Conservation (phyloP, 2,329 filamentous ascomycete species). For the Neurospora crassa region DNA sequence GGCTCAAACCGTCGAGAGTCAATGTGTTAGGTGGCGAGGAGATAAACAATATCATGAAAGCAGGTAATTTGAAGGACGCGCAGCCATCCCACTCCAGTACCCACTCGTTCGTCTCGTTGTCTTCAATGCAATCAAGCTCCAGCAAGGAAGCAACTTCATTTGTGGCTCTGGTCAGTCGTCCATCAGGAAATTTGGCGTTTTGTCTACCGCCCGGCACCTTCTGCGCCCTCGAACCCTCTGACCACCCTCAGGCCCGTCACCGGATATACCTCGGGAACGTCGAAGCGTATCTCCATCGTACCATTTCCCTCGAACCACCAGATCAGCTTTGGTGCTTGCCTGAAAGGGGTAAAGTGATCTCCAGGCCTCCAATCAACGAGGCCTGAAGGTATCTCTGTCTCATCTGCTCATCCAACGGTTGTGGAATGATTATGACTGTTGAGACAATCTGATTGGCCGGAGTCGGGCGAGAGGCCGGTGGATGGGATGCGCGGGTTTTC, state of each 20-base stretch:
- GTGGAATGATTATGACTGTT: neutral
- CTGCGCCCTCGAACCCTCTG: too few species aligned
- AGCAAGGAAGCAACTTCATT: neutral
- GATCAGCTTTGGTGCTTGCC: neutral
- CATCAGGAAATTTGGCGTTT: neutral
- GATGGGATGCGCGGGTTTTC: neutral
- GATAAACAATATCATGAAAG: neutral
- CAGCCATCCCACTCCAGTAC: neutral
- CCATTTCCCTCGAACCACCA: neutral
- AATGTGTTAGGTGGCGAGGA: too few species aligned
- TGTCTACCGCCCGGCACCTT: neutral
- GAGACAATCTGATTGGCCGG: neutral
- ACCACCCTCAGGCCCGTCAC: neutral
- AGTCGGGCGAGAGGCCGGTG: neutral
- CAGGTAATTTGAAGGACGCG: neutral
- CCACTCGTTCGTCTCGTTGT: neutral
- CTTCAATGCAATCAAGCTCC: neutral
- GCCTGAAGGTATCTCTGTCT: neutral
- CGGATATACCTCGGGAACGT: neutral
- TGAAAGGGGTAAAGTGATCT: neutral
- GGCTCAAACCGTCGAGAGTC: neutral
- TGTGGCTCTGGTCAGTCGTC: neutral
- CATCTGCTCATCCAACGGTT: neutral
- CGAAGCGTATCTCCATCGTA: neutral
- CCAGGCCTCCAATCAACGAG: neutral